Base-by-base conservation (phyloP, 1,284 basidiomycete genomes). In the Agroathelia rolfsii region DNA sequence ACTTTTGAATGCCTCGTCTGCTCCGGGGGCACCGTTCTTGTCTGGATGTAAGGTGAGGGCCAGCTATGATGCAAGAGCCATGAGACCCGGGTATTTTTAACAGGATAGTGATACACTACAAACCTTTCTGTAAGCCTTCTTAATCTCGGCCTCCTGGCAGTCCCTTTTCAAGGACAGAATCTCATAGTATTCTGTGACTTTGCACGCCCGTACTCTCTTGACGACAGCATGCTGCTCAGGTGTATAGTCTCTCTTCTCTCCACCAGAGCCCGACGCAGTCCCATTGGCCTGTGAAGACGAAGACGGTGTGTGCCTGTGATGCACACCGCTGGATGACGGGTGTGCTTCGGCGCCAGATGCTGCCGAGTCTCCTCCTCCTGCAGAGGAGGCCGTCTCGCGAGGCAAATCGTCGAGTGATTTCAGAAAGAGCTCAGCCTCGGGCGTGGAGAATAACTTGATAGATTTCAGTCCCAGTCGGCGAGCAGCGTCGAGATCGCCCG, bases 1-100 rank as follows among this genome's bases (percentile, higher is more conserved):
- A 95, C 89, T 69, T 66, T 99, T 99, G 67, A 99, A 99, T 2
- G 95, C 95, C 56, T 99, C 95, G 44, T 98, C 95, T 10, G 95
- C 94, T 12, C 93, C 90, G 9, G 95, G 94, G 12, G 95, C 95
- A 11, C 88, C 85, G 51, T 96, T 96, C 65, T 97, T 97, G 58
- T 98, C 94, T 0, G 94, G 94, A 63, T 97, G 94, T 42, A 97
- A 58, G 30, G 85, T 84, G 38, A 98, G 63, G 23, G 94, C 94
- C 36, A 97, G 71, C 88, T 94, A 44, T 10, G 42, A 35, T 22
- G 17, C 32, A 24, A 28, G 7, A 20, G n/a, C 13, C n/a, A 26
- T 3, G n/a, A n/a, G n/a, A n/a, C n/a, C n/a, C n/a, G n/a, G n/a
- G n/a, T n/a, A n/a, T 25, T 27, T 25, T 7, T 10, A 26, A 33